A percentile compares a stretch with the other conserved stretches of the same genome.
phyloP scores from a whole-genome alignment of 176 grass and related monocot genomes.

The Aechmea fasciata region DNA sequence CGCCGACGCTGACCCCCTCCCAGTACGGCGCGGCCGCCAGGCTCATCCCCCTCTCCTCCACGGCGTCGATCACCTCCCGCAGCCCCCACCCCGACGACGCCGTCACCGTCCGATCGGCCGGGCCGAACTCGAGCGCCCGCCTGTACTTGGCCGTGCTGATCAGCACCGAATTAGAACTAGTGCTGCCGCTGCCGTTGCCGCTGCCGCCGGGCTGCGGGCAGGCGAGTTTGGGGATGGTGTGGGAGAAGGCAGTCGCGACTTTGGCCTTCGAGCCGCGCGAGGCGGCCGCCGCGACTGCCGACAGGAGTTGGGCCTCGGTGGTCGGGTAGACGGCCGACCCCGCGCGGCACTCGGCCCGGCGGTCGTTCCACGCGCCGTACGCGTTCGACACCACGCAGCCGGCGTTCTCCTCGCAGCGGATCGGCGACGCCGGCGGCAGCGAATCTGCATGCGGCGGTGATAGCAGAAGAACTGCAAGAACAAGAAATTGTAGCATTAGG shows the following conservation, averaged over 20 bases:
- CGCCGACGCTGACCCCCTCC: conserved; percentile 72
- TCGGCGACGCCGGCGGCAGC: conserved; percentile 45
- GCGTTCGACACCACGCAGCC: conserved; percentile 64
- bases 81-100: conserved; percentile 50
- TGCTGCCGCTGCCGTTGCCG: background rate
- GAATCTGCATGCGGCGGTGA: conserved; percentile 2
- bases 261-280: conserved; percentile 31
- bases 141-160: conserved; percentile 37
- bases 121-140: conserved; percentile 26
- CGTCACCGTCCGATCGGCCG: conserved; percentile 34
- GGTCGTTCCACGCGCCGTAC: conserved; percentile 67
- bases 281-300: conserved; percentile 42
- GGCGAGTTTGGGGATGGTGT: conserved; percentile 69
- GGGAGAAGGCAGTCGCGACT: conserved; percentile 64
- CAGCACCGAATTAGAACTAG: conserved; percentile 3
- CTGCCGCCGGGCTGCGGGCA: conserved; percentile 32
- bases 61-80: conserved; percentile 49
- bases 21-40: conserved; percentile 64
- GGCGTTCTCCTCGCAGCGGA: conserved; percentile 19
- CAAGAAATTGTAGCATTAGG: conserved; percentile 1
- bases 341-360: conserved; percentile 47
- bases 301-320: conserved; percentile 46
- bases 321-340: conserved; percentile 40
- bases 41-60: conserved; percentile 53
- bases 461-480: conserved; percentile 14